phyloP scores from a whole-genome alignment of 2,329 filamentous ascomycete species.

The Ophiostoma ulmi region DNA sequence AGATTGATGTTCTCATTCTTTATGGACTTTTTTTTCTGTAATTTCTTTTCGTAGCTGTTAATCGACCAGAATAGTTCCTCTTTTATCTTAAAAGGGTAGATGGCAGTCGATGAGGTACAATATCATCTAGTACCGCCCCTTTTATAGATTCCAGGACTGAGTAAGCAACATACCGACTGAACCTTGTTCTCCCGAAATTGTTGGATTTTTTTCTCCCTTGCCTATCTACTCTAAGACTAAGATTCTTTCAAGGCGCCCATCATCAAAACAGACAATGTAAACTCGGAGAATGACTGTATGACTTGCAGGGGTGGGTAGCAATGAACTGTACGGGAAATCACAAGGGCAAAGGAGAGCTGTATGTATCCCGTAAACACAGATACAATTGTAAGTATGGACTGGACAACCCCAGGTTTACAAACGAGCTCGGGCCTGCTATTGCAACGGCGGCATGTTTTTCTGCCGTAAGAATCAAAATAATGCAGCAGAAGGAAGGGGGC shows the following conservation, averaged over 20 bases:
- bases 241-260: not conserved
- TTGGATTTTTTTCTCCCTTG: too few relatives aligned
- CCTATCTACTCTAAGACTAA: not conserved
- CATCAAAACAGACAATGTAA: not conserved
- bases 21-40: too few relatives aligned
- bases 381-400: not conserved
- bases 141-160: too few relatives aligned
- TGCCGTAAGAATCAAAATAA: not conserved
- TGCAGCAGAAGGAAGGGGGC: not conserved
- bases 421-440: not conserved
- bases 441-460: not conserved
- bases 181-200: too few relatives aligned
- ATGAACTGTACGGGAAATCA: not conserved
- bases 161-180: too few relatives aligned
- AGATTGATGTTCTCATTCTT: not conserved
- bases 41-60: too few relatives aligned
- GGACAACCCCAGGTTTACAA: not conserved
- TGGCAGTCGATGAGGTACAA: not conserved
- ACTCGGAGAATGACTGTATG: not conserved
- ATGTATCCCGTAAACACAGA: not conserved
- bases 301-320: not conserved
- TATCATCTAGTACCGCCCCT: too few relatives aligned
- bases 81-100: not conserved
- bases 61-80: not conserved
- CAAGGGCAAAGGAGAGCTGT: not conserved